Conservation (phyloP, 257 asterid species). For the Asclepias syriaca region DNA sequence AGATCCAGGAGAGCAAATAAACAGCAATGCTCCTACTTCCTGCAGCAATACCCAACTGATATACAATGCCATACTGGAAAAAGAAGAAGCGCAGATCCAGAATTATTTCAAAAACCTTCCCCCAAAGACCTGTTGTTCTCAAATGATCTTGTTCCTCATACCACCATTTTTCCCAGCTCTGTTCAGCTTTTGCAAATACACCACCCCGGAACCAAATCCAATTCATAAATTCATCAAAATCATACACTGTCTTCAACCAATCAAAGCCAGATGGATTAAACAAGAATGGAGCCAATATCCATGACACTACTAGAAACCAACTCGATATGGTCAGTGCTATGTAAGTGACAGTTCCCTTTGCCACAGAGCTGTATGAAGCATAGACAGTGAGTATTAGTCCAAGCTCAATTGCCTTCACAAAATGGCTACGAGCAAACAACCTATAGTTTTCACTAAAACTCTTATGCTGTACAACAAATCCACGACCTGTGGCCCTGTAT, state of each 20-base stretch:
- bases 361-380: slow-evolving; percentile 85
- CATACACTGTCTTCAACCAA: slow-evolving; percentile 94
- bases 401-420: slow-evolving; percentile 92
- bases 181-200: slow-evolving; percentile 85
- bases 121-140: slow-evolving; percentile 92
- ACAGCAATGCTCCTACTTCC: slow-evolving; percentile 78
- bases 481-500: slow-evolving; percentile 98
- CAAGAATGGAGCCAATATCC: slow-evolving; percentile 87
- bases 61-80: slow-evolving; percentile 95
- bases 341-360: slow-evolving; percentile 78
- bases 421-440: slow-evolving; percentile 92
- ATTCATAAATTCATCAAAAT: slow-evolving; percentile 89
- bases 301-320: slow-evolving; percentile 94
- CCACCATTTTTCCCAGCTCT: slow-evolving; percentile 99
- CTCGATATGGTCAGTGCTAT: slow-evolving; percentile 86
- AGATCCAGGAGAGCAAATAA: slow-evolving; percentile 91
- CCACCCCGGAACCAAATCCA: slow-evolving; percentile 97
- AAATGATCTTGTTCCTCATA: slow-evolving; percentile 95
- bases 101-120: slow-evolving; percentile 68
- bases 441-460: slow-evolving; percentile 85
- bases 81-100: slow-evolving; percentile 94
- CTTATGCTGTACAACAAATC: slow-evolving; percentile 96
- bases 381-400: slow-evolving; percentile 85
- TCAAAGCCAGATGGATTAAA: slow-evolving; percentile 95
- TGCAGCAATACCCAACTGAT: slow-evolving; percentile 82